These are phyloP conservation scores for Acacia acuminata DNA, from an alignment of 306 rosid genomes.

Conservation along the genomic window DNA sequence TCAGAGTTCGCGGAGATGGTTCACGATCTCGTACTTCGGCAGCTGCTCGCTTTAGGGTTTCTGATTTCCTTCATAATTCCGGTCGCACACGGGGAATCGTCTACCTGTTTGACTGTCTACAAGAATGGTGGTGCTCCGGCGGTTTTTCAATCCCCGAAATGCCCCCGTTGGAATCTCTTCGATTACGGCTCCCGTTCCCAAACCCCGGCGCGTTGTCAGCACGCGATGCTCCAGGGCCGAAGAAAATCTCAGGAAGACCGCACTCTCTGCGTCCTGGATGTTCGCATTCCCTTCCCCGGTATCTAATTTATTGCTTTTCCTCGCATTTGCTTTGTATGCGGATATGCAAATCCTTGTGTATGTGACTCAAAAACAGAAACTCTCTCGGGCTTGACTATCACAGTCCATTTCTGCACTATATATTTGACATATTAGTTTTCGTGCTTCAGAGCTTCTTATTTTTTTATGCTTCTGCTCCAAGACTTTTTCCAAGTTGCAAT, in stretches of 20 bases:
- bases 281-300: constrained; percentile 85
- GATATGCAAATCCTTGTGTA: neutral
- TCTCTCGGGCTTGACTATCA: neutral
- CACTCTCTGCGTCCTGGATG: constrained; percentile 77
- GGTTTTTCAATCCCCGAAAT: constrained; percentile 87
- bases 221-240: constrained; percentile 74
- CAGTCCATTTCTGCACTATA: neutral
- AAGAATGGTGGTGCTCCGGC: constrained; percentile 90
- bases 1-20: constrained; percentile 29
- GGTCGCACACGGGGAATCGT: constrained; percentile 55
- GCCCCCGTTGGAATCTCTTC: constrained; percentile 85
- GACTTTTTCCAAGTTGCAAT: neutral
- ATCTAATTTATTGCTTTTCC: constrained; percentile 1
- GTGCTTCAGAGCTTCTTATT: neutral
- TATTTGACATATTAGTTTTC: neutral
- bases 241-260: constrained; percentile 80
- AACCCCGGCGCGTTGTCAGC: constrained; percentile 58
- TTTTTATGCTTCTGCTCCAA: neutral
- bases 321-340: neutral
- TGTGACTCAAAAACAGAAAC: constrained; percentile 11
- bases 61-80: constrained; percentile 34
- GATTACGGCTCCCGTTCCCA: constrained; percentile 46
- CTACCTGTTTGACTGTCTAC: constrained; percentile 82
- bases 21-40: neutral
- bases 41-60: constrained; percentile 40